Percentiles rank a stretch among this genome's conserved stretches.
phyloP scores from a whole-genome alignment of 495 filamentous ascomycete species.

The Daldinia loculata region DNA sequence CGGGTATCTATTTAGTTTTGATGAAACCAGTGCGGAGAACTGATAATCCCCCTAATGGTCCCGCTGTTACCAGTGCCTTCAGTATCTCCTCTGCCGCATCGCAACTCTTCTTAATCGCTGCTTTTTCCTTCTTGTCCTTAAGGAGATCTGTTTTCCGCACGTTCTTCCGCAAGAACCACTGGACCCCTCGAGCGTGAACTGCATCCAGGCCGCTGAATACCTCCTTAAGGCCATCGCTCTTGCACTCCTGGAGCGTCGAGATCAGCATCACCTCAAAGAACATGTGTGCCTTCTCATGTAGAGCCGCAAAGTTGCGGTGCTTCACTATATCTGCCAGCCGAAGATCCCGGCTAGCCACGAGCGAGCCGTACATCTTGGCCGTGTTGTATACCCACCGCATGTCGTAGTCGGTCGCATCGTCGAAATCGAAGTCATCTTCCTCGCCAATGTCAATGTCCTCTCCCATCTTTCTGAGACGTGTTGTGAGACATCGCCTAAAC shows the following conservation, averaged over 20 bases:
- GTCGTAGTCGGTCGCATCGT: slow-evolving; percentile 56
- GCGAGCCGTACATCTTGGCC: slow-evolving; percentile 81
- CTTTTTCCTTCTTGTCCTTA: slow-evolving; percentile 65
- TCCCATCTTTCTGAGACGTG: slow-evolving; percentile 84
- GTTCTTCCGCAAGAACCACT: slow-evolving; percentile 80
- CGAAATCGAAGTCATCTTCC: slow-evolving; percentile 58
- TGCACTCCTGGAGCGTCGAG: slow-evolving; percentile 70
- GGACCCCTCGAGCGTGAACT: slow-evolving; percentile 72
- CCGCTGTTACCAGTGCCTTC: slow-evolving; percentile 54
- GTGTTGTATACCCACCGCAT: slow-evolving; percentile 82
- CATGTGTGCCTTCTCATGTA: slow-evolving; percentile 76
- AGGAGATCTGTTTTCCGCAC: slow-evolving; percentile 79
- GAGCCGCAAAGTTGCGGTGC: slow-evolving; percentile 77
- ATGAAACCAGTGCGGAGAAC: background rate
- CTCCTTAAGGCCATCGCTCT: slow-evolving; percentile 27
- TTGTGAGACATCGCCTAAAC: slow-evolving; percentile 88
- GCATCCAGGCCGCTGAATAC: slow-evolving; percentile 48
- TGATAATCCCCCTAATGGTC: slow-evolving; percentile 30
- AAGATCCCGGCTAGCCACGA: slow-evolving; percentile 74
- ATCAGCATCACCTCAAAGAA: slow-evolving; percentile 85
- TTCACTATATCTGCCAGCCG: slow-evolving; percentile 69
- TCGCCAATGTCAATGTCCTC: slow-evolving; percentile 71
- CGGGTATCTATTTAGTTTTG: background rate
- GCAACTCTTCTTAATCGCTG: slow-evolving; percentile 75
- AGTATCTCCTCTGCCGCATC: slow-evolving; percentile 68